Evolutionary conservation across 345 rosid species (phyloP), one percentile per base, ranked within the genome.

Genomic region (Euphorbia lathyris): DNA sequence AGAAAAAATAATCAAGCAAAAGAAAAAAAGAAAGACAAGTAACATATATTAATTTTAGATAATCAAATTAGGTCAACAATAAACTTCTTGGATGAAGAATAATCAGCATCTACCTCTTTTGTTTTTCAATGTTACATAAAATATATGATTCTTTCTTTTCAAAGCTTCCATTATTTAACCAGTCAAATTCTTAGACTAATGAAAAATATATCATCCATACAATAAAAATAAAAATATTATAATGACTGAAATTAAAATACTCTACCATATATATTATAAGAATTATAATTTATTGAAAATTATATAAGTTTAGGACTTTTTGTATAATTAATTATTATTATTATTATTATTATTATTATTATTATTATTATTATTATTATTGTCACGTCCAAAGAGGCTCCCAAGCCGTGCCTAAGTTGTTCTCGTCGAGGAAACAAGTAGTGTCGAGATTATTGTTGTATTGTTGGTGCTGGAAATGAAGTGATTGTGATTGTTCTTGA

Each of bases 361-460:
- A 7, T 34, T 34, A 34, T 34, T 34, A 34, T 34, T 34, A 40
- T 51, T 51, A 51, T 19, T 7, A n/a, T 19, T 51, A 26, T 29
- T 1, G 23, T 77, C 81, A 83, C 10, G 86, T 71, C 90, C 87
- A 86, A 0, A 86, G 87, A 20, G 87, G 80, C 16, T 86, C 93
- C 90, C 88, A 83, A 0, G 83, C 57, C 2, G 86, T 73, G 64
- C 69, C 80, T 26, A 85, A 34, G 56, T 59, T 74, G 26, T 11
- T 71, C 62, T 86, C 93, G 19, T 88, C 89, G 2, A 78, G 68
- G 59, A 86, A 86, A 71, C 85, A 85, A 23, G 72, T 77, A 1
- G 84, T 78, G 53, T 88, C 90, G 0, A 73, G 43, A 9, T 40
- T 40, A 40, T 40, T 40, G 43, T 40, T 43, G 48, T 63, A 29